A percentile compares a stretch with the other conserved stretches of the same genome.
Conservation (phyloP, 805 yeast species). For the Lipomyces starkeyi region DNA sequence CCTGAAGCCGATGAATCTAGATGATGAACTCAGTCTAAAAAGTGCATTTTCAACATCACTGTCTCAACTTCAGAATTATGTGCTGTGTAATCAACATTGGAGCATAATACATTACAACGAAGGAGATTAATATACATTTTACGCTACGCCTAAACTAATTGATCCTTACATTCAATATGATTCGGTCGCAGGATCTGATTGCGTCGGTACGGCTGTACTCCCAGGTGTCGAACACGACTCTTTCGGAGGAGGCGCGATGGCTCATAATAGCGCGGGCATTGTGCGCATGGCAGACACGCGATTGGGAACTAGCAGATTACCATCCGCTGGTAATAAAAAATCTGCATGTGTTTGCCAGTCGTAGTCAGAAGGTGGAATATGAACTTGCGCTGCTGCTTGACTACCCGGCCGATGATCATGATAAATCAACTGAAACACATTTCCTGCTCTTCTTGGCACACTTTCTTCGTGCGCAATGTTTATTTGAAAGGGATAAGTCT, state of each 20-base stretch:
- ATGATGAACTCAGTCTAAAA: too few relatives aligned
- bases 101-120: not conserved
- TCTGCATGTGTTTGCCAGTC: not conserved
- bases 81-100: not conserved
- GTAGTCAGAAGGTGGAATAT: constrained; percentile 14
- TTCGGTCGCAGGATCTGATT: not conserved
- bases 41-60: too few relatives aligned
- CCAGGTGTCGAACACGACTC: not conserved
- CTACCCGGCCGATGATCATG: not conserved
- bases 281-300: constrained; percentile 19
- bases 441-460: constrained; percentile 11
- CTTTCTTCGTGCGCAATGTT: constrained; percentile 22
- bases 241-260: constrained; percentile 11
- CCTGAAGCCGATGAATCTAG: too few relatives aligned
- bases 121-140: not conserved
- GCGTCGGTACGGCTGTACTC: not conserved
- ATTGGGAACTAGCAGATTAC: constrained; percentile 23
- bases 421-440: not conserved
- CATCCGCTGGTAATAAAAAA: constrained; percentile 2
- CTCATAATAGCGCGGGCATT: constrained; percentile 18
- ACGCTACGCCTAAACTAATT: not conserved
- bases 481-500: constrained; percentile 21
- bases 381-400: constrained; percentile 16
- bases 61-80: too few relatives aligned
- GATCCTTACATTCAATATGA: not conserved